Evolutionary conservation across 495 filamentous ascomycete genomes (phyloP).

Genomic region (Daldinia grandis): DNA sequence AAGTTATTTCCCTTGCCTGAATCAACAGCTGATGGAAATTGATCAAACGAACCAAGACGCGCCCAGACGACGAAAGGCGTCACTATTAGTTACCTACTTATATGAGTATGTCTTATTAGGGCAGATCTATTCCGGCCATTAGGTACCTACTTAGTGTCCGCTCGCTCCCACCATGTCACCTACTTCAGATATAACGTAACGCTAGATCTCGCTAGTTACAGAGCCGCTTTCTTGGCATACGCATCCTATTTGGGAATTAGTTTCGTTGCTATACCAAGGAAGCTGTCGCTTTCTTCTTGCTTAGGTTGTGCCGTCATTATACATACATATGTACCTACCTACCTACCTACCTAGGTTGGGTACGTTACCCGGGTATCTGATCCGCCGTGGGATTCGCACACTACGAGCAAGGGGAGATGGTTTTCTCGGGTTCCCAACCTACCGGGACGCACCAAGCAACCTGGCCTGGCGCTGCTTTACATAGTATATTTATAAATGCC

Average conservation of each 20-base stretch:
- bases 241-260: conserved; percentile 7
- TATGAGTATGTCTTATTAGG: conserved; percentile 11
- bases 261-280: not conserved
- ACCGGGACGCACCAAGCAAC: conserved; percentile 12
- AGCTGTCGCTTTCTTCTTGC: not conserved
- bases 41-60: not conserved
- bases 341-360: too few relatives aligned
- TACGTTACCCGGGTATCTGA: not conserved
- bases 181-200: conserved; percentile 23
- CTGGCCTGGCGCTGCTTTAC: not conserved
- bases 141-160: not conserved
- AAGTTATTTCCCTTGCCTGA: conserved; percentile 22
- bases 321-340: not conserved
- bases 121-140: not conserved
- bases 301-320: not conserved
- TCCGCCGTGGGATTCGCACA: conserved; percentile 6
- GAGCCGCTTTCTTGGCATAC: conserved; percentile 38
- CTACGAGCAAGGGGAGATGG: not conserved
- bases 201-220: conserved; percentile 28
- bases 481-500: not conserved
- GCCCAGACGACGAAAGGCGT: not conserved
- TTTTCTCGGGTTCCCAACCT: conserved; percentile 9
- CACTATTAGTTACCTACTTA: too few relatives aligned
- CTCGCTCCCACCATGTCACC: not conserved
- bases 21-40: conserved; percentile 26